Base-by-base conservation (phyloP, 371 early-diverging fungal genomes). In the Edhazardia aedis region DNA sequence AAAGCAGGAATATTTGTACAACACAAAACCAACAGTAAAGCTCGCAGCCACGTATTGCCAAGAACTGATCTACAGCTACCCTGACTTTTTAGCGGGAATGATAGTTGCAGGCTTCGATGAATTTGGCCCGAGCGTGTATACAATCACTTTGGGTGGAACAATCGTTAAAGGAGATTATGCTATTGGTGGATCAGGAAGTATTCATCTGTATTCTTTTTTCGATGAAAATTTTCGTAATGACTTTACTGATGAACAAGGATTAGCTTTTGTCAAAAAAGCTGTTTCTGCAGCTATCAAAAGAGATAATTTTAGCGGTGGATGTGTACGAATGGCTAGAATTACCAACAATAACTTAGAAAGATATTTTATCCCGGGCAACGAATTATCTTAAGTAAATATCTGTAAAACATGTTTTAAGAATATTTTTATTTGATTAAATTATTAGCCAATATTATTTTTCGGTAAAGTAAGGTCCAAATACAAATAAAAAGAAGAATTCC, bases 101-200 rank as follows among this genome's bases (percentile, higher is more conserved):
- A 98, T 98, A 66, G 83, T 94, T 28, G 99, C 84, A 39, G 99
- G 99, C 39, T 90, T 85, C 83, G 99, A 98, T 72, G 77, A 83
- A 62, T 72, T 79, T 52, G 75, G 81, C 39, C 87, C 88, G n/a
- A 51, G 47, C 19, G 43, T 75, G 2, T 95, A 83, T 74, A 79
- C 78, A 53, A 78, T 95, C 26, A 84, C 86, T 40, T 72, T 91
- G 7, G 94, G 95, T 47, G 99, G 99, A 7, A 82, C 86, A 9
- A 58, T 95, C 37, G 84, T 88, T 64, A 78, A 79, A 65, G 79
- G 82, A 54, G 84, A 88, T 12, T 90, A 83, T 76, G 80, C 92
- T 4, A 84, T 94, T 68, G 92, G 88, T 54, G 99, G 83, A 71
- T 83, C 83, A 60, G 99, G 99, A 25, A 91, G 91, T 22, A 79